Evolutionary conservation across 1,139 yeast genomes (phyloP).

Genomic region (Blastobotrys aristatus): DNA sequence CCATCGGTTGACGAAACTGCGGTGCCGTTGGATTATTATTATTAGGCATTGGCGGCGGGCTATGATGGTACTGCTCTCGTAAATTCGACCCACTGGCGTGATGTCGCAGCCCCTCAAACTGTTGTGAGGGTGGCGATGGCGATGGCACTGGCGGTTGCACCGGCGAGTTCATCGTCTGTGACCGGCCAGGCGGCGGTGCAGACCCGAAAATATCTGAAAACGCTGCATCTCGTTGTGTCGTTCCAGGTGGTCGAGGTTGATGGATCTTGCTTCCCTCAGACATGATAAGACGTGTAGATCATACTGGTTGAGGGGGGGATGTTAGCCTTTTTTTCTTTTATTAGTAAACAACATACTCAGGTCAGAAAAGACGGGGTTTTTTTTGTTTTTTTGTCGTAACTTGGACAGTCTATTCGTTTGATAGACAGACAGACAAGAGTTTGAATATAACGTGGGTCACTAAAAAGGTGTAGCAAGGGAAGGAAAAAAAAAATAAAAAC

Average conservation of each 20-base stretch:
- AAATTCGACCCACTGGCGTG: neutral
- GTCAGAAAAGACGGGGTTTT: neutral
- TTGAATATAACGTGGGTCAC: too few relatives aligned
- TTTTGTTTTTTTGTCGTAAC: neutral
- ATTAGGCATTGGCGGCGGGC: neutral
- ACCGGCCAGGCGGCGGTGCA: conserved; percentile 36
- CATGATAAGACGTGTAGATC: conserved; percentile 8
- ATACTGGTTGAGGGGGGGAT: conserved; percentile 3
- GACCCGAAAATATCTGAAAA: conserved; percentile 37
- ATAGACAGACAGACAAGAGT: too few relatives aligned
- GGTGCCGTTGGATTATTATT: neutral
- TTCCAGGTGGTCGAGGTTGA: conserved; percentile 19
- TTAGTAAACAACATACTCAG: conserved; percentile 1
- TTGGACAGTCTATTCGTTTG: too few relatives aligned
- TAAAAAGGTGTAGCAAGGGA: too few relatives aligned
- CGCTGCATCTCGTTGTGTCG: conserved; percentile 31
- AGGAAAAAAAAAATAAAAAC: neutral
- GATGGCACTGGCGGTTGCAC: conserved; percentile 7
- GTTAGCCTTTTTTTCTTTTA: too few relatives aligned
- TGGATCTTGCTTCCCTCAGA: conserved; percentile 14
- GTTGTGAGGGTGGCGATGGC: neutral
- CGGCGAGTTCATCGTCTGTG: conserved; percentile 17
- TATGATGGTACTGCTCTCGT: conserved; percentile 17
- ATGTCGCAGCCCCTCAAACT: neutral
- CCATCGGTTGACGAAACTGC: neutral